Conservation (phyloP, 306 rosid genomes). For the Mucuna pruriens region DNA sequence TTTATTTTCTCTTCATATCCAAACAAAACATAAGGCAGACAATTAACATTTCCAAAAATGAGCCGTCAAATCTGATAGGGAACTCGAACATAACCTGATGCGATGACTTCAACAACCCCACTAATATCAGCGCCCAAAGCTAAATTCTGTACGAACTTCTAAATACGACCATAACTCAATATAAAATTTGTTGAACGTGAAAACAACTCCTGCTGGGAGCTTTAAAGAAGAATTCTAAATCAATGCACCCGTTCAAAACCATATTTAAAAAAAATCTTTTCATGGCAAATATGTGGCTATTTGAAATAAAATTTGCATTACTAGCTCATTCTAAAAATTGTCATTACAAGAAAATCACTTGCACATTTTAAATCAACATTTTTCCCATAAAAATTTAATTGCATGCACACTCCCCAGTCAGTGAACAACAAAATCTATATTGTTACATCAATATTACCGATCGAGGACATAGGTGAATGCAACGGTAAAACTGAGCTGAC, state of each 20-base stretch:
- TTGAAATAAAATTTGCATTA: background rate
- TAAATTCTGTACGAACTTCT: too few species aligned
- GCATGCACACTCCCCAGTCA: background rate
- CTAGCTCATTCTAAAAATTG: background rate
- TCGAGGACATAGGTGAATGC: background rate
- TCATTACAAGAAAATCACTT: background rate
- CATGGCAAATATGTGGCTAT: background rate
- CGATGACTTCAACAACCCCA: background rate
- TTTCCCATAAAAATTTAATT: background rate
- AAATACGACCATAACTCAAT: background rate
- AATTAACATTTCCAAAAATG: background rate
- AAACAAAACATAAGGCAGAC: background rate
- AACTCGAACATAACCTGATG: background rate
- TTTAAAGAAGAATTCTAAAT: background rate
- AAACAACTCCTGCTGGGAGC: background rate
- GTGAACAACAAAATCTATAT: background rate
- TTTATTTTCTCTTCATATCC: background rate
- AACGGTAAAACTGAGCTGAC: slow-evolving; percentile 9
- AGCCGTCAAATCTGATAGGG: slow-evolving; percentile 1
- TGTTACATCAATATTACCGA: slow-evolving; percentile 19
- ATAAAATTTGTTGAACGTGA: background rate
- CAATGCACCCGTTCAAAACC: background rate
- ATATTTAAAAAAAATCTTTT: background rate
- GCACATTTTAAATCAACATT: background rate
- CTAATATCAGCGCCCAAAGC: background rate